These are phyloP conservation scores for Colletotrichum shisoi DNA, from an alignment of 2,329 filamentous ascomycete species.

Conservation along the genomic window DNA sequence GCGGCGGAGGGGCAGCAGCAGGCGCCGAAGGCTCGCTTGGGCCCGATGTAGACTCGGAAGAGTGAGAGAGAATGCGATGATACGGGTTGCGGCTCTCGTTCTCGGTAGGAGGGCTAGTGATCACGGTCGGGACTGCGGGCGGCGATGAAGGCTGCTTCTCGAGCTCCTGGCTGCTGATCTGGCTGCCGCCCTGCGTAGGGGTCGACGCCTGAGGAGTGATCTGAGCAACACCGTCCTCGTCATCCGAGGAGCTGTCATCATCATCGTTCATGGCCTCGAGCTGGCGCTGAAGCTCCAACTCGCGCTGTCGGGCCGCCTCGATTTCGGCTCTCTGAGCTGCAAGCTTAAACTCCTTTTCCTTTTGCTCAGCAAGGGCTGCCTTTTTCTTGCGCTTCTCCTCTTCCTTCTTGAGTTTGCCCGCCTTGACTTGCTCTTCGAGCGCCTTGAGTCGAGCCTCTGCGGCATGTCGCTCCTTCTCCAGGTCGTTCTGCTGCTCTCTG, in stretches of 20 bases:
- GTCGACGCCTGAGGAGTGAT: constrained; percentile 70
- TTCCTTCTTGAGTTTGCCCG: constrained; percentile 93
- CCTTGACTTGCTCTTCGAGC: constrained; percentile 90
- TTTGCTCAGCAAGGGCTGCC: constrained; percentile 83
- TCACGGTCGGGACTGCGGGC: constrained; percentile 57
- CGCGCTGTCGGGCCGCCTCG: constrained; percentile 87
- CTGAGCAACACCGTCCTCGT: constrained; percentile 78
- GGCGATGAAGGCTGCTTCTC: constrained; percentile 63
- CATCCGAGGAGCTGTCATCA: constrained; percentile 77
- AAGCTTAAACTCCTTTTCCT: constrained; percentile 85
- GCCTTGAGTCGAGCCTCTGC: constrained; percentile 84
- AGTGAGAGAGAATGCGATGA: constrained; percentile 84
- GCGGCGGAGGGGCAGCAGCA: constrained; percentile 53
- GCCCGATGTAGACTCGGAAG: constrained; percentile 62
- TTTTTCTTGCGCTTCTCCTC: constrained; percentile 95
- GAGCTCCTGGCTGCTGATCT: constrained; percentile 62
- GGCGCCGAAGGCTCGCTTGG: constrained; percentile 55
- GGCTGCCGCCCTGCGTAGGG: constrained; percentile 61
- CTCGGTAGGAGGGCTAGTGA: constrained; percentile 66
- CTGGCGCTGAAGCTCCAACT: constrained; percentile 87
- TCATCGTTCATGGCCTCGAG: constrained; percentile 77
- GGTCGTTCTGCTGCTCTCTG: constrained; percentile 77
- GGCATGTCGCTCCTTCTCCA: constrained; percentile 80
- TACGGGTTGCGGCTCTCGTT: constrained; percentile 93
- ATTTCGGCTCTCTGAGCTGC: constrained; percentile 89